These are phyloP conservation scores for Luffa aegyptiaca DNA, from an alignment of 306 rosid species.

Conservation along the genomic window DNA sequence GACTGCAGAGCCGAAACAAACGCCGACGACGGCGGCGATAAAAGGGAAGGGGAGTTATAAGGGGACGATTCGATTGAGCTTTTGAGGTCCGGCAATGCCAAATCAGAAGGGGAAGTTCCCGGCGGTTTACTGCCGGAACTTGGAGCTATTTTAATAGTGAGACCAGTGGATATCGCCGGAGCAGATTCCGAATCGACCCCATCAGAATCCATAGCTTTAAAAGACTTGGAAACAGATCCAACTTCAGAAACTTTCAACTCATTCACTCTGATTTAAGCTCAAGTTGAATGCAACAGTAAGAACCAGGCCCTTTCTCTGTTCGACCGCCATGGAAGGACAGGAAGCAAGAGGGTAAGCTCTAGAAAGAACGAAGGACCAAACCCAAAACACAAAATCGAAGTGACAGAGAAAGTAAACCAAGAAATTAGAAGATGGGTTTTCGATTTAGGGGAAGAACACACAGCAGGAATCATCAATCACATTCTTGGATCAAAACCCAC, in stretches of 20 bases:
- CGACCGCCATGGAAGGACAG: not conserved
- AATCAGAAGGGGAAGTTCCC: not conserved
- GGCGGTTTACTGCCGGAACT: not conserved
- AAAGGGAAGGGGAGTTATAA: constrained; percentile 60
- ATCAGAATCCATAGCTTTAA: not conserved
- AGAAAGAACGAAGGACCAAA: not conserved
- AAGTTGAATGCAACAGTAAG: constrained; percentile 22
- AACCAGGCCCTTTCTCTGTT: not conserved
- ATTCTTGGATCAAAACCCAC: not conserved
- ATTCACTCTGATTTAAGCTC: not conserved
- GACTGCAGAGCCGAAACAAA: constrained; percentile 91
- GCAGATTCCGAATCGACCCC: not conserved
- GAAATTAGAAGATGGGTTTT: not conserved
- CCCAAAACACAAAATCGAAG: not conserved
- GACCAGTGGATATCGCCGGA: constrained; percentile 17
- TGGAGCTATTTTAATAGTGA: constrained; percentile 44
- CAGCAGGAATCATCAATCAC: not conserved
- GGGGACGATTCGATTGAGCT: constrained; percentile 46
- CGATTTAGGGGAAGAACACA: not conserved
- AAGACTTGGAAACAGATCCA: not conserved
- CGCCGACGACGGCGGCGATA: constrained; percentile 87
- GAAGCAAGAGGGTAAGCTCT: not conserved
- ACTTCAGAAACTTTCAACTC: not conserved
- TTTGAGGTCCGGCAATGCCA: constrained; percentile 36
- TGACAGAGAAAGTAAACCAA: not conserved